phyloP scores from a whole-genome alignment of 345 rosid genomes.

The Rubroshorea leprosula region DNA sequence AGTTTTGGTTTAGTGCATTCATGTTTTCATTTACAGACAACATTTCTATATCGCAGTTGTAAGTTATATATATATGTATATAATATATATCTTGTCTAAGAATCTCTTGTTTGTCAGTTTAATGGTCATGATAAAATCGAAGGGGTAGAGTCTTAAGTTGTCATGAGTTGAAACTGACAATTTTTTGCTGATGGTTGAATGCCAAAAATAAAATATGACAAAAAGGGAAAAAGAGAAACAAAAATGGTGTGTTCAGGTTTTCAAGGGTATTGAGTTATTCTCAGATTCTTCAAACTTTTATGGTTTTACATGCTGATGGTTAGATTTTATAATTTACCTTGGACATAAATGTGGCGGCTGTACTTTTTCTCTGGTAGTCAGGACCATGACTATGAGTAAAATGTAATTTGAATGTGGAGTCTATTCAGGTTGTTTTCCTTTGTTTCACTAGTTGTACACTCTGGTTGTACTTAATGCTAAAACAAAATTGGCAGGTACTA shows the following conservation, averaged over 20 bases:
- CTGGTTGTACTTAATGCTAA: neutral
- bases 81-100: no score
- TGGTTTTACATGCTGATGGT: neutral
- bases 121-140: neutral
- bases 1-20: neutral
- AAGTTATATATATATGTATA: no score
- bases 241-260: neutral
- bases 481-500: slow-evolving; percentile 43
- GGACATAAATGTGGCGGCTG: neutral
- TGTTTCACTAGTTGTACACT: neutral
- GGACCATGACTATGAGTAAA: neutral
- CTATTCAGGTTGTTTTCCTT: neutral
- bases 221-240: neutral
- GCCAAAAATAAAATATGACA: neutral
- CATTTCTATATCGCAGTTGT: no score
- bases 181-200: neutral
- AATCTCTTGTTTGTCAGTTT: no score
- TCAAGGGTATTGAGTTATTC: neutral
- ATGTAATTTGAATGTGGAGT: neutral
- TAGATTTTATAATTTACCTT: neutral
- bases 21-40: neutral
- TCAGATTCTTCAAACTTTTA: neutral
- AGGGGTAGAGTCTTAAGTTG: neutral
- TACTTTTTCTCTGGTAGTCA: neutral
- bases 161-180: neutral